Base-by-base conservation (phyloP, 1,284 basidiomycete genomes). In the Apiotrichum akiyoshidainum region DNA sequence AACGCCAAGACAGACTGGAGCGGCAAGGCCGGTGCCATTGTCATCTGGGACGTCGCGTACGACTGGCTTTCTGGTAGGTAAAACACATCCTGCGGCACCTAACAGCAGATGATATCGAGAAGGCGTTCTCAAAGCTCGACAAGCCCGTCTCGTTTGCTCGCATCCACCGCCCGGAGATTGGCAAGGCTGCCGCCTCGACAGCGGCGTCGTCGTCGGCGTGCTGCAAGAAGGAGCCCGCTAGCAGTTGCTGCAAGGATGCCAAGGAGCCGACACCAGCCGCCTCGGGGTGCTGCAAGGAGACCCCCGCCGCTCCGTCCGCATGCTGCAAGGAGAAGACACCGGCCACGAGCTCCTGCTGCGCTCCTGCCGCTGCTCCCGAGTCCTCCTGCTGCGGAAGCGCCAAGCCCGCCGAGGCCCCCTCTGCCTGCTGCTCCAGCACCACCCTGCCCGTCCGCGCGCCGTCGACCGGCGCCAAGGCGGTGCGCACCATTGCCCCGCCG, bases 31-130 rank as follows among this genome's bases (percentile, higher is more conserved):
- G 78, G 76, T 7, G 69, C 87, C 9, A 68, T 87, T 0, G 73
- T 98, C 12, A 83, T 85, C 33, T 87, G 88, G 74, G 91, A 97
- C 67, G 91, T 96, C 0, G 85, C 81, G 0, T 94, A 90, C 72
- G 82, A 87, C n/a, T 85, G 92, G 78, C 70, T 79, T 54, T 81
- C 85, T 65, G 84, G 88, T 88, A 63, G 55, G 80, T 61, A 21
- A 16, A 19, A 19, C 31, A 7, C 34, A n/a, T 33, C 11, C 26
- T 31, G 7, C 7, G 26, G 3, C 7, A 31, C 26, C 26, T 31
- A 31, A 31, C 26, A 31, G 21, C 58, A 73, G 67, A 71, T 19
- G 63, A 69, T 17, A 67, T 72, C 47, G 55, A 45, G 3, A n/a
- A 58, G 37, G 61, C 52, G 10, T 67, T 76, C 54, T 50, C 63